phyloP scores from a whole-genome alignment of 2,329 filamentous ascomycete species.

The Cladosporium sp. region DNA sequence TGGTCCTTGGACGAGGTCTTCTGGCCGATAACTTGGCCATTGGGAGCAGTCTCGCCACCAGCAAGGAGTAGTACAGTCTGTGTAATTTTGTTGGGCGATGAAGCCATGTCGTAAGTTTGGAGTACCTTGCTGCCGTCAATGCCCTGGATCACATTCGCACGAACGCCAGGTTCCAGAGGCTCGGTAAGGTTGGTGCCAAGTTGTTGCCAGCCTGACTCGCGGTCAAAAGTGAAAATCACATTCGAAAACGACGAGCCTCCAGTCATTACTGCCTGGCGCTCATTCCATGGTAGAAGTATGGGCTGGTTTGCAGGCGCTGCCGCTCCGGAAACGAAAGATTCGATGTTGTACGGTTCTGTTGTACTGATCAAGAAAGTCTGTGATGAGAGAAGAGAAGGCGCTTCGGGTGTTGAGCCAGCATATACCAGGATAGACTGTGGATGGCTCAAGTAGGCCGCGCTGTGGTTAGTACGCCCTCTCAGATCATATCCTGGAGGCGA shows the following conservation, averaged over 20 bases:
- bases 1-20: constrained; percentile 37
- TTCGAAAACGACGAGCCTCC: constrained; percentile 69
- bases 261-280: constrained; percentile 69
- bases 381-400: constrained; percentile 57
- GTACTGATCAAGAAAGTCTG: constrained; percentile 75
- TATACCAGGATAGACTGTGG: constrained; percentile 76
- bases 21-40: constrained; percentile 50
- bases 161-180: constrained; percentile 32
- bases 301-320: constrained; percentile 67
- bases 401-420: constrained; percentile 68
- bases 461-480: constrained; percentile 72
- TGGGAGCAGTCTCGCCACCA: constrained; percentile 53
- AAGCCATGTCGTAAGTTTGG: constrained; percentile 73
- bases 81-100: constrained; percentile 72
- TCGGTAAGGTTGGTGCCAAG: constrained; percentile 64
- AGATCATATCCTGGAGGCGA: constrained; percentile 54
- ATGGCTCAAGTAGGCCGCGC: constrained; percentile 70
- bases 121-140: constrained; percentile 77
- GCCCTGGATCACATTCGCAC: constrained; percentile 65
- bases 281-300: constrained; percentile 72
- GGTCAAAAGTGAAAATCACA: constrained; percentile 71
- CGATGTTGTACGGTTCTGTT: constrained; percentile 63
- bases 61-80: constrained; percentile 67
- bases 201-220: constrained; percentile 63
- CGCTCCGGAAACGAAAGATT: constrained; percentile 55